These are phyloP conservation scores for Pittosporum tobira DNA, from an alignment of 129 eudicot species.

Conservation along the genomic window DNA sequence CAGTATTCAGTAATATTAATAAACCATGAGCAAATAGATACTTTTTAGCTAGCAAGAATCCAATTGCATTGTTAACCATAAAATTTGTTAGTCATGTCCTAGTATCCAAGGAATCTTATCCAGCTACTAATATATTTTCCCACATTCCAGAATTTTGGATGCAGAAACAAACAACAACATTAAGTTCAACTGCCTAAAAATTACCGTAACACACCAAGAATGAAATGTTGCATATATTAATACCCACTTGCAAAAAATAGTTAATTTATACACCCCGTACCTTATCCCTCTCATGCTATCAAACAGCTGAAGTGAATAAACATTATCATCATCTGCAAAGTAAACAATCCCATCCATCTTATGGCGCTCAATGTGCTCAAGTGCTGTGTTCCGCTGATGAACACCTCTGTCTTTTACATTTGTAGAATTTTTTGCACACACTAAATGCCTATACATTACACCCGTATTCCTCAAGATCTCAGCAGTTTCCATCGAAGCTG, in stretches of 20 bases:
- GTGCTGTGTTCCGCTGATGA: slow-evolving; percentile 78
- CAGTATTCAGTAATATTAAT: neutral
- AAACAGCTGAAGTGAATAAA: slow-evolving; percentile 76
- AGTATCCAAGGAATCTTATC: too few species aligned
- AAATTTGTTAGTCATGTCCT: too few species aligned
- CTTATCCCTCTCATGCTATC: slow-evolving; percentile 61
- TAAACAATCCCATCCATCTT: slow-evolving; percentile 89
- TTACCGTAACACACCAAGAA: too few species aligned
- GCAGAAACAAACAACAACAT: too few species aligned
- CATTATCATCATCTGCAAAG: slow-evolving; percentile 94
- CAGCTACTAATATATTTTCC: too few species aligned
- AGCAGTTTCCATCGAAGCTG: slow-evolving; percentile 65
- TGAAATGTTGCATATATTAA: neutral
- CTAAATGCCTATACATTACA: slow-evolving; percentile 77
- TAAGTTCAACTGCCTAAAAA: too few species aligned
- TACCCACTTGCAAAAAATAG: neutral
- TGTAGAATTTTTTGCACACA: slow-evolving; percentile 59
- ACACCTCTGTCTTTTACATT: slow-evolving; percentile 85
- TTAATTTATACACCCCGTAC: slow-evolving; percentile 27
- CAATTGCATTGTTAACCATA: too few species aligned
- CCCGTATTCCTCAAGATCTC: slow-evolving; percentile 76
- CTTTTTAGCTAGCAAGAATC: too few species aligned
- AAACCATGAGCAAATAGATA: too few species aligned
- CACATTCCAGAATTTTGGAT: too few species aligned
- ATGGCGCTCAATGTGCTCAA: slow-evolving; percentile 81